Base-by-base conservation (phyloP, 2,329 filamentous ascomycete genomes). In the Aspergillus floridensis region DNA sequence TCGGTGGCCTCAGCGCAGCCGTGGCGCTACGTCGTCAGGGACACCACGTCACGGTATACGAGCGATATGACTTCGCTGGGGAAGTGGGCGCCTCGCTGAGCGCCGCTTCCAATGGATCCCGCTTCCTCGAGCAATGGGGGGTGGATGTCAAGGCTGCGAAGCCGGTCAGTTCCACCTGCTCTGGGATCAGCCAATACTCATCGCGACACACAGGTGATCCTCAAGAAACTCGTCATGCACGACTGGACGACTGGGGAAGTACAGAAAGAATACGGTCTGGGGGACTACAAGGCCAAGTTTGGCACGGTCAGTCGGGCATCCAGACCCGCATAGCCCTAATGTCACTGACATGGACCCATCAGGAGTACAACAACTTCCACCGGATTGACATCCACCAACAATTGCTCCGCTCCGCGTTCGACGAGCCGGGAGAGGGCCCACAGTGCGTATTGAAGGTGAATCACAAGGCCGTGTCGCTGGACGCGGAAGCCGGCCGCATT, bases 201-300 rank as follows among this genome's bases (percentile, higher is more conserved):
- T 10, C 11, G 14, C 12, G 26, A 29, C 7, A 4, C 32, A 16
- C 32, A 35, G 32, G 69, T 72, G 2, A 62, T 72, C 26, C 58
- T 74, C 8, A 65, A 66, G 52, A 68, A 68, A n/a, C 59, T 72
- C 14, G 71, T 74, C 12, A 67, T 69, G 63, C 72, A 70, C 51
- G 66, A 71, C n/a, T 72, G 68, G 67, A 49, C 53, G 1, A 64
- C 64, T n/a, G 71, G 72, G 1, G 57, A 65, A 6, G 64, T 71
- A 3, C 59, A 62, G 41, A 69, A 56, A 32, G 65, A 63, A 4
- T 71, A 71, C 52, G 66, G 65, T 3, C 59, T 73, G 2, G 67
- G 66, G 2, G 68, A 71, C 54, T 74, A 74, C 51, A 66, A 65
- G 49, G 60, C 60, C 10, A 65, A 64, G 32, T 66, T 64, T 29